Evolutionary conservation across 495 filamentous ascomycete genomes (phyloP), one percentile per base, ranked within the genome.

Genomic region (Cercophora scortea): DNA sequence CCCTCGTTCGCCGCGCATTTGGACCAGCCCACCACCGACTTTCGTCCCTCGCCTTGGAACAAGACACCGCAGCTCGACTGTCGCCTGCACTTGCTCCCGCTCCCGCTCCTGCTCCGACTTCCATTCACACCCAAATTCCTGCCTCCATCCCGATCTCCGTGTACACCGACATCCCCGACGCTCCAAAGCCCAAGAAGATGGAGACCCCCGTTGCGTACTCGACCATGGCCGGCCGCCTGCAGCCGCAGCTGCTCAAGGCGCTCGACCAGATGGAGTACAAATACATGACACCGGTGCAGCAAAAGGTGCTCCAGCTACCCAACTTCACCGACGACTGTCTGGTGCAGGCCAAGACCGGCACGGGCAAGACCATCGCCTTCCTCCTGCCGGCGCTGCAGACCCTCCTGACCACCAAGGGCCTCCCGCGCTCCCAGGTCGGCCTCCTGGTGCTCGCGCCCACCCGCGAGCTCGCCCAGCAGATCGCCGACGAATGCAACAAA

Each of bases 281-380:
- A 13, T 82, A 79, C 47, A 90, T 94, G 89, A 90, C 89, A 4
- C 81, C 89, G 25, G 89, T 95, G 3, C 90, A 95, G 66, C 74
- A 77, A 41, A 67, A 81, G 66, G 90, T 89, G 0, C 84, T 95
- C 53, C 72, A 79, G 42, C 73, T 85, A 51, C 82, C 77, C 49
- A 64, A 88, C 46, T 76, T 79, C 53, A 87, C 87, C 13, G 64
- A 65, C 25, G 90, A 71, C 57, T 89, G 89, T 57, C 72, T 95
- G 60, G 86, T 84, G 32, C 86, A 89, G 69, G 86, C 86, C 50
- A 85, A 95, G 70, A 96, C 91, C 6, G 91, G 91, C 4, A 95
- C 90, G 33, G 91, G 91, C 45, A 96, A 96, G 68, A 97, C 91
- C n/a, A 78, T 97, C 52, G 92, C 88, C 9, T 97, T 96, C 67